Conservation (phyloP, 352 stramenopile species). For the Pythium phragmitis region DNA sequence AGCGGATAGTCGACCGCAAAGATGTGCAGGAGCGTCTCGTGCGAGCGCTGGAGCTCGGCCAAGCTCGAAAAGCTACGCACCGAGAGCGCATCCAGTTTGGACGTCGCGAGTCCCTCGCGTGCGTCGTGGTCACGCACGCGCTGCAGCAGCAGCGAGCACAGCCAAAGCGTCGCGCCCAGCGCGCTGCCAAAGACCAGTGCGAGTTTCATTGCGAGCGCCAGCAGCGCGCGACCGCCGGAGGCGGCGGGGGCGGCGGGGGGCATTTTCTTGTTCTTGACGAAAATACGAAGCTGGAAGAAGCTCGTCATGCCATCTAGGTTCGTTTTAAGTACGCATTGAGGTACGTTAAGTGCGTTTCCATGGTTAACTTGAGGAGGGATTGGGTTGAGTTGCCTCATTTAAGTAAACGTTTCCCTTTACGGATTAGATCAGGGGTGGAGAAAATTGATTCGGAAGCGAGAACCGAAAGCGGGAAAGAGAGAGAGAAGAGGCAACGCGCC, state of each 20-base stretch:
- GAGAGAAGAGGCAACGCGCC: not conserved
- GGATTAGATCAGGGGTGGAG: not conserved
- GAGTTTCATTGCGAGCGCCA: conserved; percentile 36
- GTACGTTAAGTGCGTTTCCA: not conserved
- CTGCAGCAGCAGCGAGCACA: conserved; percentile 45
- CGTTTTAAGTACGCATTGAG: conserved; percentile 11
- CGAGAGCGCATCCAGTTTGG: conserved; percentile 53
- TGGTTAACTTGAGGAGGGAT: not conserved
- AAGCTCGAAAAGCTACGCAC: conserved; percentile 60
- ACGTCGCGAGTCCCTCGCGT: conserved; percentile 35
- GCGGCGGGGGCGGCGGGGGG: no score
- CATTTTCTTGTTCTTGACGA: not conserved
- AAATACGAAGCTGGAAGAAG: not conserved
- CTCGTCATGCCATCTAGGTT: not conserved
- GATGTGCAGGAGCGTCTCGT: conserved; percentile 56
- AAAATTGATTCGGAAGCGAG: not conserved
- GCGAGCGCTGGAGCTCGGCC: conserved; percentile 56
- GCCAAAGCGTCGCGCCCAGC: conserved; percentile 31
- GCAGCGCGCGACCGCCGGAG: not conserved
- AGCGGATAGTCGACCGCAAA: conserved; percentile 61
- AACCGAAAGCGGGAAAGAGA: not conserved
- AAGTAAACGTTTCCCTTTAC: conserved; percentile 5
- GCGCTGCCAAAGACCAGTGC: conserved; percentile 39
- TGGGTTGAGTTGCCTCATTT: not conserved
- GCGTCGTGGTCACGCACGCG: conserved; percentile 50